A percentile compares a stretch with the other conserved stretches of the same genome.
Conservation (phyloP, 2,329 filamentous ascomycete genomes). For the Lachnellula subtilissima region DNA sequence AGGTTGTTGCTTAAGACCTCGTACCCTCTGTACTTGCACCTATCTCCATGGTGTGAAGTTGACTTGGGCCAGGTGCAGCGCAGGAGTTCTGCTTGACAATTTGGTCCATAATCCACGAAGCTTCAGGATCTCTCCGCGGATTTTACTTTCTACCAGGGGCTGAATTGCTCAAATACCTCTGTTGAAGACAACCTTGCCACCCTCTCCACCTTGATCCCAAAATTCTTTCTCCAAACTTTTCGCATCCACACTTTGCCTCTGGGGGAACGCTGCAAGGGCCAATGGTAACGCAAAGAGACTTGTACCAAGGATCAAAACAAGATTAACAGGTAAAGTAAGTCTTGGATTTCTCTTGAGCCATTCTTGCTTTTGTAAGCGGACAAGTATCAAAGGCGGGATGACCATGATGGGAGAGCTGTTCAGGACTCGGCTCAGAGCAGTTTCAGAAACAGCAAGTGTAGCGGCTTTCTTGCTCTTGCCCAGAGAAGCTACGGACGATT, state of each 20-base stretch:
- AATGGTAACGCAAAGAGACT: conserved; percentile 85
- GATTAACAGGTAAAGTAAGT: conserved; percentile 75
- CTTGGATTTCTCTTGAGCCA: conserved; percentile 77
- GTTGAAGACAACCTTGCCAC: conserved; percentile 91
- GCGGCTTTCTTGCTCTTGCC: conserved; percentile 88
- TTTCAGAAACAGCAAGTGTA: conserved; percentile 85
- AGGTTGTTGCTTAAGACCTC: no score
- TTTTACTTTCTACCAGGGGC: background rate
- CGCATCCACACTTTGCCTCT: conserved; percentile 76
- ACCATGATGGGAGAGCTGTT: conserved; percentile 98
- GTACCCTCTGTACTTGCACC: no score
- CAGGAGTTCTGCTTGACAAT: no score
- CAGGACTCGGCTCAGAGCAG: conserved; percentile 82
- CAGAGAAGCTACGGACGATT: conserved; percentile 63
- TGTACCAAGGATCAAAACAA: conserved; percentile 80
- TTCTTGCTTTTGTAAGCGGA: conserved; percentile 74
- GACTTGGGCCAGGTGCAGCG: no score
- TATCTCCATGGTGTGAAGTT: no score
- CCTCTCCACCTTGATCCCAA: conserved; percentile 70
- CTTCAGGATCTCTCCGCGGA: background rate
- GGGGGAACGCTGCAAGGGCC: conserved; percentile 87
- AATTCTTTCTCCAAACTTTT: conserved; percentile 81
- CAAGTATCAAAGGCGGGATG: conserved; percentile 79
- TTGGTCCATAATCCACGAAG: background rate
- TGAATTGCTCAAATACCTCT: conserved; percentile 64